Conservation (phyloP, 2,329 filamentous ascomycete genomes). For the Paecilomyces sp. region DNA sequence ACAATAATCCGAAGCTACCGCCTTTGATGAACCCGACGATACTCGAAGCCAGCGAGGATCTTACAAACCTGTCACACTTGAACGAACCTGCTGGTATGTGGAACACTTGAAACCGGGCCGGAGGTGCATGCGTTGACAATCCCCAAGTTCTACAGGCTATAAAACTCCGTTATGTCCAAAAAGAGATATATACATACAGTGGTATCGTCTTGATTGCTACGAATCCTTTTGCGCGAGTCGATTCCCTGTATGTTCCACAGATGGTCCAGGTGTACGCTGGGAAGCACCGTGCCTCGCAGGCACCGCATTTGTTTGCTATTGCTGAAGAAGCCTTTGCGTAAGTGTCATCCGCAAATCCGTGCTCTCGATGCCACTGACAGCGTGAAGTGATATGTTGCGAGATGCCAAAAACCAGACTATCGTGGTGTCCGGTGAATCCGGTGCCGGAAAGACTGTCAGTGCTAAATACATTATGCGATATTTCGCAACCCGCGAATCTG, state of each 20-base stretch:
- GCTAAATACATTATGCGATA: conserved; percentile 99
- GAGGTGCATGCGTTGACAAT: conserved; percentile 15
- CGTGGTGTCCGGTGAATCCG: conserved; percentile 97
- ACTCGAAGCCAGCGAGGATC: conserved; percentile 95
- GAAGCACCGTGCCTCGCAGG: conserved; percentile 92
- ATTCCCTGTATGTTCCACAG: conserved; percentile 95
- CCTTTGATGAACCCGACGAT: conserved; percentile 97
- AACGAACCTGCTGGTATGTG: conserved; percentile 90
- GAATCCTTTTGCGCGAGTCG: conserved; percentile 94
- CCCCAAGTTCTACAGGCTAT: conserved; percentile 86
- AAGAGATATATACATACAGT: conserved; percentile 99
- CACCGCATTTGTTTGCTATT: conserved; percentile 96
- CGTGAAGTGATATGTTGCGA: conserved; percentile 80
- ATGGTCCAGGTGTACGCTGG: conserved; percentile 99
- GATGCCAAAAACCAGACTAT: conserved; percentile 96
- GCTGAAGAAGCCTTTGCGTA: conserved; percentile 98
- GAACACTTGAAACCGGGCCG: conserved; percentile 7
- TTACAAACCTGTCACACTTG: conserved; percentile 94
- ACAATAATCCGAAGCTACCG: conserved; percentile 70
- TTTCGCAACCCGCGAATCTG: conserved; percentile 93
- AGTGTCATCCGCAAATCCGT: conserved; percentile 21
- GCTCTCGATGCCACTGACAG: conserved; percentile 29
- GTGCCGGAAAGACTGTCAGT: conserved; percentile 97
- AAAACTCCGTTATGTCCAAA: conserved; percentile 91
- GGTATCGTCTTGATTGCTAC: conserved; percentile 98